Conservation (phyloP, 75 land plant species). For the Pinus tabuliformis region DNA sequence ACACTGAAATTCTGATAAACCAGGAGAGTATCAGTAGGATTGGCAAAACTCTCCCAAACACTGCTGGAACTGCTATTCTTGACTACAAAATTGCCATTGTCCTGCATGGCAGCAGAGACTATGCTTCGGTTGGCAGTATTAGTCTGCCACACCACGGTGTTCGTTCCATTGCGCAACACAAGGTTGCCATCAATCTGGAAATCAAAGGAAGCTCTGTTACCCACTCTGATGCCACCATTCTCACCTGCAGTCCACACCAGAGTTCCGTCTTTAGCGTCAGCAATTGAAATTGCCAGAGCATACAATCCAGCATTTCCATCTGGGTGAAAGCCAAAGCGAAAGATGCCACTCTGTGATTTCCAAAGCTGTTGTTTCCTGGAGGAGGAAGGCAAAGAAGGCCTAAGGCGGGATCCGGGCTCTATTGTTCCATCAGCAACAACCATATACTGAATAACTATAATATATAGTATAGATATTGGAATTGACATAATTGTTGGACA, state of each 20-base stretch:
- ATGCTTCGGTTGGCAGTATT: slow-evolving; percentile 24
- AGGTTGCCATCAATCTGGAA: slow-evolving; percentile 30
- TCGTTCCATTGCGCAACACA: slow-evolving; percentile 27
- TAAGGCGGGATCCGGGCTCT: slow-evolving; percentile 22
- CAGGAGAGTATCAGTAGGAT: slow-evolving; percentile 49
- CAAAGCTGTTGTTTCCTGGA: slow-evolving; percentile 11
- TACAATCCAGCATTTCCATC: background rate
- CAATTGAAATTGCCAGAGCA: slow-evolving; percentile 13
- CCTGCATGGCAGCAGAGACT: slow-evolving; percentile 22
- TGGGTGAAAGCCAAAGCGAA: slow-evolving; percentile 32
- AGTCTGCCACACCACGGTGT: slow-evolving; percentile 35
- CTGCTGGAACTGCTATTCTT: slow-evolving; percentile 5
- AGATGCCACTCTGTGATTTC: slow-evolving; percentile 32
- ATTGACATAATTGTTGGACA: too few relatives aligned
- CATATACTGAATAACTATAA: background rate
- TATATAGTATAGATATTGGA: too few relatives aligned
- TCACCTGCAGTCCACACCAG: slow-evolving; percentile 40
- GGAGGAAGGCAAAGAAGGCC: slow-evolving; percentile 5
- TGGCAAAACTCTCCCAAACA: slow-evolving; percentile 44
- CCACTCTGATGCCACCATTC: slow-evolving; percentile 3
- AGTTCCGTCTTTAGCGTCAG: slow-evolving; percentile 13
- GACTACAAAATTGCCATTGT: slow-evolving; percentile 37
- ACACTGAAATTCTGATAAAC: slow-evolving; percentile 38
- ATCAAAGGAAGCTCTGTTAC: slow-evolving; percentile 18
- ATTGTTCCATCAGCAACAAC: background rate